These are phyloP conservation scores for Raphanus sativus DNA, from an alignment of 345 rosid genomes.

Conservation along the genomic window DNA sequence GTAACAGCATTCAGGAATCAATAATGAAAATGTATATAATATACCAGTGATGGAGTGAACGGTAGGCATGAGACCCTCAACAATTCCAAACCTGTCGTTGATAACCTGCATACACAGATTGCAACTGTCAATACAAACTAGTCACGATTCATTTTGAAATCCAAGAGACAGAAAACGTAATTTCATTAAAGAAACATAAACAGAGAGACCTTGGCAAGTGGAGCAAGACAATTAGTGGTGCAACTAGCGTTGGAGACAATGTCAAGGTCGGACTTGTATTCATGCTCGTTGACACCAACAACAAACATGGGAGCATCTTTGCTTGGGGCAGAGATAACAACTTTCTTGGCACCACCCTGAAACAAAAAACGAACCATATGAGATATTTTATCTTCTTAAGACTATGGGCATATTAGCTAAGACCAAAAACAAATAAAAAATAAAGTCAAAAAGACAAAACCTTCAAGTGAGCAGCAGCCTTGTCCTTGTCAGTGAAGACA, in stretches of 20 bases:
- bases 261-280: neutral
- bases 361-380: too few species aligned
- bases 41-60: neutral
- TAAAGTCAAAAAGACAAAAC: slow-evolving; percentile 22
- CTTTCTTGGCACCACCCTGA: neutral
- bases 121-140: neutral
- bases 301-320: neutral
- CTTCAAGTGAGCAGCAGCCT: slow-evolving; percentile 93
- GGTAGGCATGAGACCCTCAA: neutral
- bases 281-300: neutral
- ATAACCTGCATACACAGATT: neutral
- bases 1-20: neutral
- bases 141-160: neutral
- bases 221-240: neutral
- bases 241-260: neutral
- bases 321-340: neutral
- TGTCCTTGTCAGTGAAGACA: slow-evolving; percentile 88
- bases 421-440: too few species aligned
- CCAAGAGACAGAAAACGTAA: neutral
- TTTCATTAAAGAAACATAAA: too few species aligned
- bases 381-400: too few species aligned
- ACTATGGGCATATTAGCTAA: too few species aligned
- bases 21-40: too few species aligned
- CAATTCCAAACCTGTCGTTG: neutral
- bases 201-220: neutral